A percentile compares a stretch with the other conserved stretches of the same genome.
These are phyloP conservation scores for Plenodomus biglobosus DNA, from an alignment of 2,329 filamentous ascomycete genomes.

Conservation along the genomic window DNA sequence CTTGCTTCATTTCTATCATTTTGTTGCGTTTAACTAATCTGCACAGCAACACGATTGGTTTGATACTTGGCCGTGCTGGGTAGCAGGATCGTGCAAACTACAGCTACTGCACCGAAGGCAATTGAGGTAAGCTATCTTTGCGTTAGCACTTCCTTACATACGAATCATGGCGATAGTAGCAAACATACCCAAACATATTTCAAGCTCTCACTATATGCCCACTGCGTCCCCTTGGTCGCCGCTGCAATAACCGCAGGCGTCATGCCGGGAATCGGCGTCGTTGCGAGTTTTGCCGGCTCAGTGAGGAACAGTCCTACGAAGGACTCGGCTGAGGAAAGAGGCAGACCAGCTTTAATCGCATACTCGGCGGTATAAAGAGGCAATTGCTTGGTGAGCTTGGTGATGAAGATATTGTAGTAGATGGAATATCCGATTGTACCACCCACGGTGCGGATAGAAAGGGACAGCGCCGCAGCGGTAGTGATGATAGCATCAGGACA, in stretches of 20 bases:
- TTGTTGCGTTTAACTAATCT: conserved; percentile 6
- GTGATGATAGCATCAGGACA: conserved; percentile 39
- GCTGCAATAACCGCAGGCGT: conserved; percentile 30
- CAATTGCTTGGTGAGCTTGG: conserved; percentile 28
- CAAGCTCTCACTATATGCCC: conserved; percentile 35
- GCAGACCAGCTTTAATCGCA: conserved; percentile 45
- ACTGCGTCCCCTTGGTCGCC: conserved; percentile 30
- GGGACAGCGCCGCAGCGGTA: conserved; percentile 46
- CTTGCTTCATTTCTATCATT: too few relatives aligned
- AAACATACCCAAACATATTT: conserved; percentile 34
- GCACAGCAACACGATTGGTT: conserved; percentile 37
- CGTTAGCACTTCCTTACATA: background rate
- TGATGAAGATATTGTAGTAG: conserved; percentile 42
- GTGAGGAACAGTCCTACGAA: conserved; percentile 42
- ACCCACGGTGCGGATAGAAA: conserved; percentile 50
- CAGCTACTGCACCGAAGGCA: conserved; percentile 34
- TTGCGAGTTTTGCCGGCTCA: conserved; percentile 18
- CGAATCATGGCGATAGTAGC: background rate
- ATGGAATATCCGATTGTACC: conserved; percentile 42
- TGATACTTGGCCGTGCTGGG: conserved; percentile 39
- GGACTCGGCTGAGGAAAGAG: conserved; percentile 35
- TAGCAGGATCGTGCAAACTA: conserved; percentile 32
- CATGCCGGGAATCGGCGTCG: conserved; percentile 24
- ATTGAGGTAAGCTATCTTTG: conserved; percentile 25
- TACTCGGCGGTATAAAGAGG: conserved; percentile 30